These are phyloP conservation scores for Populus simonii DNA, from an alignment of 345 rosid genomes.

Conservation along the genomic window DNA sequence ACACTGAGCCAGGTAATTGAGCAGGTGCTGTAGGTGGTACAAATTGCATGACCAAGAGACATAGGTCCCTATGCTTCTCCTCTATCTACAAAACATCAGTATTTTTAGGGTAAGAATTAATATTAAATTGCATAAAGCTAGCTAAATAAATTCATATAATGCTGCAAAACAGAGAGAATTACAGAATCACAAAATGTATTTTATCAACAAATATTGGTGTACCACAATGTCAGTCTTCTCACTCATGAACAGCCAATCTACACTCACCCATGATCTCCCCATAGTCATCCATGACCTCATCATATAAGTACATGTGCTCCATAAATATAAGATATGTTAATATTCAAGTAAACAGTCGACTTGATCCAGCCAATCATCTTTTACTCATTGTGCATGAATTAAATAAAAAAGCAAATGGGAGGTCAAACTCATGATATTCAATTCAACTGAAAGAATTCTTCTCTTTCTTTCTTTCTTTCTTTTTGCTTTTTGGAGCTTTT, in stretches of 20 bases:
- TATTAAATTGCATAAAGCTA: background rate
- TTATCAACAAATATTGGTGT: too few relatives aligned
- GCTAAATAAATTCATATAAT: background rate
- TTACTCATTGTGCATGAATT: background rate
- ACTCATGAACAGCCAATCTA: background rate
- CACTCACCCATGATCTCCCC: background rate
- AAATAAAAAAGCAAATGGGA: background rate
- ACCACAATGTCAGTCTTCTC: background rate
- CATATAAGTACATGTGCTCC: background rate
- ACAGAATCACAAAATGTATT: background rate
- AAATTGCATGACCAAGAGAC: conserved; percentile 87
- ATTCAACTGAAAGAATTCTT: background rate
- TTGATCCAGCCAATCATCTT: background rate
- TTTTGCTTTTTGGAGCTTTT: background rate
- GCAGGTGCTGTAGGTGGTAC: conserved; percentile 69
- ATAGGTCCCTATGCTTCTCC: conserved; percentile 89
- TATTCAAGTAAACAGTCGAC: background rate
- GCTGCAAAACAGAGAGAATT: background rate
- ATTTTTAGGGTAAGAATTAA: background rate
- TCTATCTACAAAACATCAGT: conserved; percentile 64
- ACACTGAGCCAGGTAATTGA: conserved; percentile 87
- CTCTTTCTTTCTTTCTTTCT: background rate
- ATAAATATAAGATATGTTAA: background rate
- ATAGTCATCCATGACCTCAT: background rate
- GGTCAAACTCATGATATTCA: background rate